phyloP scores from a whole-genome alignment of 2,329 filamentous ascomycete species.

The Epichloe typhina region DNA sequence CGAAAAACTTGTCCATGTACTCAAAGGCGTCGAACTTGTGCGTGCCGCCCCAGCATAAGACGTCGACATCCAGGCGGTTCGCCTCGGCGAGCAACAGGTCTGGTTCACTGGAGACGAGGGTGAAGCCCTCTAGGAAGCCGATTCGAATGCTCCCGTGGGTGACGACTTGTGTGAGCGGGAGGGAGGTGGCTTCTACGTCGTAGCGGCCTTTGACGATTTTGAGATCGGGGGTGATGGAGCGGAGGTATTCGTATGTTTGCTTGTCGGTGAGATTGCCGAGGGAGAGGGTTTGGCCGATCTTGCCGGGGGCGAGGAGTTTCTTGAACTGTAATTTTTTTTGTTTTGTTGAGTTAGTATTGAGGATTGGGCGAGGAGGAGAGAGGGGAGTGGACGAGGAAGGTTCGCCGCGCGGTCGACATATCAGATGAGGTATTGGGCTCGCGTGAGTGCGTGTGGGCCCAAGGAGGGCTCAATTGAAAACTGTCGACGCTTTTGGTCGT shows the following conservation, averaged over 20 bases:
- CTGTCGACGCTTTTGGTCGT: too few species aligned
- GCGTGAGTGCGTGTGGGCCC: too few species aligned
- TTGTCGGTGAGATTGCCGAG: constrained; percentile 71
- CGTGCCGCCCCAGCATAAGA: constrained; percentile 55
- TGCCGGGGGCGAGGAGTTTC: constrained; percentile 70
- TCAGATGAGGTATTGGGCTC: too few species aligned
- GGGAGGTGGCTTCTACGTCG: constrained; percentile 52
- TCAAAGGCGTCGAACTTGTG: constrained; percentile 59
- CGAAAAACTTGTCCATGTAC: constrained; percentile 64
- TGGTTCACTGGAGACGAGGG: constrained; percentile 52
- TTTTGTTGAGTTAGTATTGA: too few species aligned
- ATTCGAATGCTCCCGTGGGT: constrained; percentile 52
- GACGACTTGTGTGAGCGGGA: constrained; percentile 52
- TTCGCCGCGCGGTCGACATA: too few species aligned
- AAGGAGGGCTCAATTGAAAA: too few species aligned
- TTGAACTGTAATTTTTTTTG: constrained; percentile 48
- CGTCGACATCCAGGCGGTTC: constrained; percentile 55
- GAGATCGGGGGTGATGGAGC: constrained; percentile 58
- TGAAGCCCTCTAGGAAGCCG: constrained; percentile 57
- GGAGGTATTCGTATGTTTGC: constrained; percentile 68
- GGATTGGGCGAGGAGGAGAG: too few species aligned
- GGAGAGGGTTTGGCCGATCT: constrained; percentile 71
- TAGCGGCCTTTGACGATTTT: constrained; percentile 56
- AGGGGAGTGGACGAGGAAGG: too few species aligned
- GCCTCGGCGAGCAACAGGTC: constrained; percentile 55